These are phyloP conservation scores for Dysphania ambrosioides DNA, from an alignment of 148 eudicot species.

Conservation along the genomic window DNA sequence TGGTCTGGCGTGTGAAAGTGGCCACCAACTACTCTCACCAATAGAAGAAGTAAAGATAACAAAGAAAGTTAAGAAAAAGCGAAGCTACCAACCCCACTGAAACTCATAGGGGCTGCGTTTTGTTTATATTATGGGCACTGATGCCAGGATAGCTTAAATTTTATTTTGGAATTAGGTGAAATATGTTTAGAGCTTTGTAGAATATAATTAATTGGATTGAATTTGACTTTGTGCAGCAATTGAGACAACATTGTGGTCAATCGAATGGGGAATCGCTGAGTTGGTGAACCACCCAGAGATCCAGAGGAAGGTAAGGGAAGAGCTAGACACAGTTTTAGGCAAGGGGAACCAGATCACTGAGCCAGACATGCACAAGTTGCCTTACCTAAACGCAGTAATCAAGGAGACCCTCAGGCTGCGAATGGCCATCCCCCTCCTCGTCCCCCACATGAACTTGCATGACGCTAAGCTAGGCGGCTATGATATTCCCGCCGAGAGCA, in stretches of 20 bases:
- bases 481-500: slow-evolving; percentile 87
- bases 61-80: not conserved
- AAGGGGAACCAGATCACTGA: slow-evolving; percentile 59
- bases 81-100: slow-evolving; percentile 10
- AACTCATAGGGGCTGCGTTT: not conserved
- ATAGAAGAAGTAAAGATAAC: no score
- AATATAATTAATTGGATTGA: not conserved
- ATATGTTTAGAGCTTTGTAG: not conserved
- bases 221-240: slow-evolving; percentile 44
- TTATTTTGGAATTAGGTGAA: no score
- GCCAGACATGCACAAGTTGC: slow-evolving; percentile 59
- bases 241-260: slow-evolving; percentile 84
- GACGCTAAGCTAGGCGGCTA: slow-evolving; percentile 63
- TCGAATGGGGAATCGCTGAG: slow-evolving; percentile 89
- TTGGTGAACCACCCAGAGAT: slow-evolving; percentile 75
- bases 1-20: slow-evolving; percentile 2
- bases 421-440: slow-evolving; percentile 76
- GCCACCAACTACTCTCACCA: not conserved
- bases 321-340: slow-evolving; percentile 59
- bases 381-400: slow-evolving; percentile 76
- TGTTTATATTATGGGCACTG: no score
- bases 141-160: no score
- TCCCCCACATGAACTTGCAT: slow-evolving; percentile 90
- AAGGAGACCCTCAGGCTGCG: slow-evolving; percentile 75
- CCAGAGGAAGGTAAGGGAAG: slow-evolving; percentile 64